Base-by-base conservation (phyloP, 495 filamentous ascomycete genomes). In the Penicillium argentinense region DNA sequence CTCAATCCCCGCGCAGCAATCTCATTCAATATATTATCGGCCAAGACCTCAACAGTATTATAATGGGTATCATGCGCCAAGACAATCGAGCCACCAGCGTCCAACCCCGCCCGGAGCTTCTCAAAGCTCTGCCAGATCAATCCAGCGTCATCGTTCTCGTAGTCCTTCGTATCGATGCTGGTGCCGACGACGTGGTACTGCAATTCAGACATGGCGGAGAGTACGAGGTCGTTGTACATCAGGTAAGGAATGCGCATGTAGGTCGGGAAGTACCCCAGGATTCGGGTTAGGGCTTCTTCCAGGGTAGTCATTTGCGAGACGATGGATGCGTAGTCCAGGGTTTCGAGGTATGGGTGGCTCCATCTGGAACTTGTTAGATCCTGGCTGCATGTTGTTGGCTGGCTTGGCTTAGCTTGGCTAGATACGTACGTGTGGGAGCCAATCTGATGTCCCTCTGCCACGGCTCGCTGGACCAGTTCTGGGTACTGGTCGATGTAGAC, bases 201-300 rank as follows among this genome's bases (percentile, higher is more conserved):
- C 7, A 76, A 57, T 2, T 54, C 57, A 3, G 51, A 28, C 69
- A 78, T 59, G 2, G 47, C 49, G 4, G 28, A 11, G 1, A 69
- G 28, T 5, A 70, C 69, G 12, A 37, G 38, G 23, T 34, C 52
- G 45, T 55, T 64, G 47, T 59, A 60, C 12, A 53, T 47, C 9
- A 77, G 60, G 45, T 64, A 78, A 0, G 75, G 75, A 2, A 69
- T 59, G 17, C 75, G 60, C 56, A 91, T 89, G 63, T 91, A 93
- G 3, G 83, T 82, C 1, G 88, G 88, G 57, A 85, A 81, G 50
- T 81, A 79, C 12, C 87, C 87, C 8, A 89, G 70, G 42, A 89
- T 80, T 34, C 80, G 79, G 30, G 75, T 70, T 30, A 91, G 60
- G 3, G 86, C 82, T 52, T 83, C 80, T 63, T 91, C 87, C 45